Percentiles rank a stretch among this genome's conserved stretches.
Evolutionary conservation across 2,329 filamentous ascomycete genomes (phyloP).

Genomic region (Eutypella sp.): DNA sequence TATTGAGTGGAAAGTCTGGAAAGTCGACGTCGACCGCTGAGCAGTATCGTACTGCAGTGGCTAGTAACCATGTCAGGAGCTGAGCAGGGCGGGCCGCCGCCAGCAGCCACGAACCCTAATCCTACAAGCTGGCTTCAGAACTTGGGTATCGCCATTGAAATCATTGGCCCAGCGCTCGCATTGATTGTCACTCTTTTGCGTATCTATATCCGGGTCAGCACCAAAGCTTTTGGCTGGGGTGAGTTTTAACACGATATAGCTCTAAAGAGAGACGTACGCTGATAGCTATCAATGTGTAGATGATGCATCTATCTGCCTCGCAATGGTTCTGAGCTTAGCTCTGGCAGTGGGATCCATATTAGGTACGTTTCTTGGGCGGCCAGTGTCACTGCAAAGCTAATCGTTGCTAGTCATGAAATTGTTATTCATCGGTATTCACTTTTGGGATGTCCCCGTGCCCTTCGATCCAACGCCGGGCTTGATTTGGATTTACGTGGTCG

Average conservation of each 20-base stretch:
- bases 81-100: conserved; percentile 1
- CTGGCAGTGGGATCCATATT: conserved; percentile 12
- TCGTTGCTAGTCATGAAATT: conserved; percentile 9
- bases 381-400: neutral
- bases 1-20: no score
- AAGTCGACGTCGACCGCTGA: no score
- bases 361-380: conserved; percentile 6
- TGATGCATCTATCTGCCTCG: conserved; percentile 20
- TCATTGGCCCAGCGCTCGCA: conserved; percentile 28
- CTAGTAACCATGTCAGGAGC: conserved; percentile 10
- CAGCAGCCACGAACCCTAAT: conserved; percentile 6
- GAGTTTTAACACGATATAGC: conserved; percentile 4
- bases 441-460: conserved; percentile 10
- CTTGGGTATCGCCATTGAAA: conserved; percentile 23
- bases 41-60: neutral
- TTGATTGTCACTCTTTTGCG: conserved; percentile 22
- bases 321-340: conserved; percentile 16
- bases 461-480: conserved; percentile 15
- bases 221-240: conserved; percentile 25
- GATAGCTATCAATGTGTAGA: conserved; percentile 12
- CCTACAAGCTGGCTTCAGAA: conserved; percentile 17
- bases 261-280: neutral
- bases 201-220: conserved; percentile 24
- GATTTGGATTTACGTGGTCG: conserved; percentile 31
- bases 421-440: conserved; percentile 14